A percentile compares a stretch with the other conserved stretches of the same genome.
Evolutionary conservation across 1,139 yeast species (phyloP).

Genomic region (Petasospora fabianii): DNA sequence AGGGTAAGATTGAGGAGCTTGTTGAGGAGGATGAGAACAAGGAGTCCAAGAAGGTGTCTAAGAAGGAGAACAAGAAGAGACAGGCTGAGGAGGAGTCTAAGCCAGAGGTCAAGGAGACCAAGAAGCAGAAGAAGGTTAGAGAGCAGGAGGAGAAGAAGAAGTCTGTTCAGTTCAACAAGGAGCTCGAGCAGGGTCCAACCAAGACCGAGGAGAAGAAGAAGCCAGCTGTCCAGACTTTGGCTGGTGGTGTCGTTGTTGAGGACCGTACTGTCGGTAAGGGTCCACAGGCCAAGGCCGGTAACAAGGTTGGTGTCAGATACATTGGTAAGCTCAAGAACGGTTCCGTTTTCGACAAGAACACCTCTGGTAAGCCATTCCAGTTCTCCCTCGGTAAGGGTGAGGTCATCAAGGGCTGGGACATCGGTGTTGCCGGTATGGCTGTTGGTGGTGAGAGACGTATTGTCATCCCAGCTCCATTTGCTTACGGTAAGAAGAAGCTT

Average conservation of each 20-base stretch:
- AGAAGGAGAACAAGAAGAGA: conserved; percentile 42
- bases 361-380: conserved; percentile 91
- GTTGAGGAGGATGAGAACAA: conserved; percentile 41
- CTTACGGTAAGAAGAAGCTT: conserved; percentile 88
- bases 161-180: conserved; percentile 83
- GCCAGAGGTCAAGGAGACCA: conserved; percentile 28
- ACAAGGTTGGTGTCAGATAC: conserved; percentile 94
- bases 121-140: conserved; percentile 28
- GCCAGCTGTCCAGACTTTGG: conserved; percentile 67
- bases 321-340: conserved; percentile 97
- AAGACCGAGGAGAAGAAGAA: conserved; percentile 41
- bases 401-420: conserved; percentile 97
- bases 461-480: conserved; percentile 92
- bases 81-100: conserved; percentile 36
- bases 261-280: conserved; percentile 91
- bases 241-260: conserved; percentile 92
- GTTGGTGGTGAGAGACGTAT: conserved; percentile 99
- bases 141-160: conserved; percentile 47
- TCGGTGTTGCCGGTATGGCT: conserved; percentile 98
- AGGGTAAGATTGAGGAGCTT: conserved; percentile 41
- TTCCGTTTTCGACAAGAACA: conserved; percentile 93
- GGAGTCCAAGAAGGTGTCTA: conserved; percentile 18
- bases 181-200: conserved; percentile 91
- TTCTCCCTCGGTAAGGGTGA: conserved; percentile 95
- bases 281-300: conserved; percentile 80